Conservation (phyloP, 768 basidiomycete genomes). For the Mycena polygramma region DNA sequence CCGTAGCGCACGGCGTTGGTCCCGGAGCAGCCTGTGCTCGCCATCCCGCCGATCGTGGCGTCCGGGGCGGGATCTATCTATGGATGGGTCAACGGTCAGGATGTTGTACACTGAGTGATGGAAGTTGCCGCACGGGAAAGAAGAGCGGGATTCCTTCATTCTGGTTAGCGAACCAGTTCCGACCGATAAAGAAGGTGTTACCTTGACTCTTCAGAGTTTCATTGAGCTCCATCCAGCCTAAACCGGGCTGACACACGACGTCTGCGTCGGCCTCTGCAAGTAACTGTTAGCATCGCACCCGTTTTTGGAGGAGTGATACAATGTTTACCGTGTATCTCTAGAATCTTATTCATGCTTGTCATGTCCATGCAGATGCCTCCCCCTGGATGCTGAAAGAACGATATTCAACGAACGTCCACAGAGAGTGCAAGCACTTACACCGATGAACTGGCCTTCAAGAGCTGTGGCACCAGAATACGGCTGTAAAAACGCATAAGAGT, state of each 20-base stretch:
- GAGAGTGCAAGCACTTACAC: constrained; percentile 55
- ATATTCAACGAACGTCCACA: neutral
- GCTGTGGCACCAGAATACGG: constrained; percentile 88
- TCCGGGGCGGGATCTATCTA: constrained; percentile 84
- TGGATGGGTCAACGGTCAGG: neutral
- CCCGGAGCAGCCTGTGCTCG: constrained; percentile 89
- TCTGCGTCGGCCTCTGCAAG: constrained; percentile 75
- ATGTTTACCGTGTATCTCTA: constrained; percentile 75
- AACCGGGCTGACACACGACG: constrained; percentile 80
- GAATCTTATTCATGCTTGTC: constrained; percentile 82
- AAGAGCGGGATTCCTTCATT: constrained; percentile 78
- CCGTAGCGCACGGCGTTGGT: constrained; percentile 92
- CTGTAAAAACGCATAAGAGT: neutral
- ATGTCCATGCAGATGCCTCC: constrained; percentile 88
- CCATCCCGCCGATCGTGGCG: constrained; percentile 90
- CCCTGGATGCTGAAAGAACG: constrained; percentile 49
- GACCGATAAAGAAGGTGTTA: constrained; percentile 21
- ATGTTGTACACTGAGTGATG: neutral
- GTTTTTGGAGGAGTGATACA: neutral
- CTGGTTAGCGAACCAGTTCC: neutral
- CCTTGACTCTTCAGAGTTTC: constrained; percentile 73
- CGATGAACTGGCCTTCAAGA: constrained; percentile 82
- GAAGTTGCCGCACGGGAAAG: constrained; percentile 72
- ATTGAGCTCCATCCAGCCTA: constrained; percentile 81
- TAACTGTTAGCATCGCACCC: neutral